A percentile compares a stretch with the other conserved stretches of the same genome.
Conservation (phyloP, 345 rosid genomes). For the Microthlaspi erraticum region DNA sequence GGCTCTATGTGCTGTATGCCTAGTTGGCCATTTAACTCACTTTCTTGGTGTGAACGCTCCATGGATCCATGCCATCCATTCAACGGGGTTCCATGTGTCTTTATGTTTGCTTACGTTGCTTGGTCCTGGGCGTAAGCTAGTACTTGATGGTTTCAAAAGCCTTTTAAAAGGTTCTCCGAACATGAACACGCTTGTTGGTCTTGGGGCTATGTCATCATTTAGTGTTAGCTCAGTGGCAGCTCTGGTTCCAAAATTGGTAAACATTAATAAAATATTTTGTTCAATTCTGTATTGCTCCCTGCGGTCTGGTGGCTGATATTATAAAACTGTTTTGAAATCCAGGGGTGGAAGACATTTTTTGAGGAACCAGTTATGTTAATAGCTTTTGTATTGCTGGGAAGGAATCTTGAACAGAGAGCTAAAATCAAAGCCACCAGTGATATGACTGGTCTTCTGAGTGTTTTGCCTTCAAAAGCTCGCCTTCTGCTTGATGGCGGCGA, state of each 20-base stretch:
- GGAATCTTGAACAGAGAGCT: constrained; percentile 98
- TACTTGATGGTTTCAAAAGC: constrained; percentile 81
- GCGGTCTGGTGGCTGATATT: too few species aligned
- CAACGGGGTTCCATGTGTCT: constrained; percentile 87
- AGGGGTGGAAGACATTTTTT: constrained; percentile 98
- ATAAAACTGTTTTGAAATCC: constrained; percentile 41
- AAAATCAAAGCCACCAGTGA: constrained; percentile 97
- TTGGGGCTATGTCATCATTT: constrained; percentile 95
- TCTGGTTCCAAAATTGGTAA: constrained; percentile 77
- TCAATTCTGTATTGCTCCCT: constrained; percentile 9
- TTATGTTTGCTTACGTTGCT: constrained; percentile 84
- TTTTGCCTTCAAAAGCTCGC: constrained; percentile 93
- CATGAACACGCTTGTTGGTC: constrained; percentile 97
- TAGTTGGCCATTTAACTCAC: constrained; percentile 90
- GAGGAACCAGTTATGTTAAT: constrained; percentile 97
- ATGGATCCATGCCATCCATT: constrained; percentile 86
- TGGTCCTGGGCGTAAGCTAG: constrained; percentile 92
- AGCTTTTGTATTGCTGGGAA: constrained; percentile 92
- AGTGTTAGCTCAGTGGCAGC: constrained; percentile 86
- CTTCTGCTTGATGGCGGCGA: constrained; percentile 67
- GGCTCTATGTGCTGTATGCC: constrained; percentile 97
- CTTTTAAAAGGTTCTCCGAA: constrained; percentile 86
- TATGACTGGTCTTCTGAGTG: constrained; percentile 90
- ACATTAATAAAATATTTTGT: background rate
- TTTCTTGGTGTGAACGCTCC: constrained; percentile 66